phyloP scores from a whole-genome alignment of 768 basidiomycete genomes.

The Phanerochaete carnosa region DNA sequence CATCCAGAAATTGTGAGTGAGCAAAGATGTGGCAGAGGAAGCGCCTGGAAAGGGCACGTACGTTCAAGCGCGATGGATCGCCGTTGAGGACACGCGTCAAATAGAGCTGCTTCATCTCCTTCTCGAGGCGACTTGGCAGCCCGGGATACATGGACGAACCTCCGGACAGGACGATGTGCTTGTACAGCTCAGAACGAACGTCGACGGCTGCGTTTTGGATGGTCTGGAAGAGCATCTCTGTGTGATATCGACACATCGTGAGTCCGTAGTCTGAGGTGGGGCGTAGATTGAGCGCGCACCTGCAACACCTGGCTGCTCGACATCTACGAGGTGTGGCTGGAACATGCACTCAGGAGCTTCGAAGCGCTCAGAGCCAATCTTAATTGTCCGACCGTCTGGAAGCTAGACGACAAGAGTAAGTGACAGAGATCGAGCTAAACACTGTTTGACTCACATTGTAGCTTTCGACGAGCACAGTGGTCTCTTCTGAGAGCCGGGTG shows the following conservation, averaged over 20 bases:
- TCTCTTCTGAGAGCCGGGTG: constrained; percentile 90
- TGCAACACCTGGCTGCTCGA: constrained; percentile 96
- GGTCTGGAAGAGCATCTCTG: constrained; percentile 96
- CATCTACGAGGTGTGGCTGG: constrained; percentile 95
- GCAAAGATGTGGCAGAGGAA: neutral
- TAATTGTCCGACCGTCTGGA: constrained; percentile 93
- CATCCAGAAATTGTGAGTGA: neutral
- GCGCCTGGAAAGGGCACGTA: constrained; percentile 54
- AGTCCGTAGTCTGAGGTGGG: neutral
- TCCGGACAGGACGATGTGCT: constrained; percentile 96
- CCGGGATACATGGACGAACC: constrained; percentile 99
- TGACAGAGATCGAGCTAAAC: neutral
- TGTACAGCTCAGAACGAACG: constrained; percentile 87
- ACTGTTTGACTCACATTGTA: constrained; percentile 67
- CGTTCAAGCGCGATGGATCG: constrained; percentile 81
- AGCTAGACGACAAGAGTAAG: constrained; percentile 48
- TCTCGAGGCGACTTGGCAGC: constrained; percentile 92
- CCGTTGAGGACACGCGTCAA: constrained; percentile 84
- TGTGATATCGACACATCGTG: neutral
- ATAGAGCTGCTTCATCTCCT: constrained; percentile 99
- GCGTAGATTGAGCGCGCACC: constrained; percentile 40
- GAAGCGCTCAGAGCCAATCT: constrained; percentile 97
- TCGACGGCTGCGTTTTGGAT: constrained; percentile 92
- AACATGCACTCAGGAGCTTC: constrained; percentile 99
- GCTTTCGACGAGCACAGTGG: constrained; percentile 92